Evolutionary conservation across 225 moss, liverwort and hornwort genomes (phyloP), one percentile per base, ranked within the genome.

Genomic region (Sphagnum tenellum): DNA sequence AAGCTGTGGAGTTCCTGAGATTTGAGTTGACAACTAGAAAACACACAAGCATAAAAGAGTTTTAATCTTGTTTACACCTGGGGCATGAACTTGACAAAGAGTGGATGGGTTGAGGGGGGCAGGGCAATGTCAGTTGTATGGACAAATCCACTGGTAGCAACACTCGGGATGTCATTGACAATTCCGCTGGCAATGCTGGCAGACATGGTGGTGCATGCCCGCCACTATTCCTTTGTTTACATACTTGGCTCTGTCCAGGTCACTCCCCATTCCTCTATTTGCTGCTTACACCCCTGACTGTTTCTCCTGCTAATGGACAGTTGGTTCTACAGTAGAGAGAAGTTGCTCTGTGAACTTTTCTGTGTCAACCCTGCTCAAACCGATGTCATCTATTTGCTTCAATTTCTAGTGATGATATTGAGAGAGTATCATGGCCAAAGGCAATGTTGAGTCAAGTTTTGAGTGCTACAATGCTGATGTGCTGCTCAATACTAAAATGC

Each of bases 111-210:
- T 29, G 29, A 29, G 29, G 29, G 29, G 29, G 1, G 29, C 29
- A 94, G 94, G 95, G 95, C 95, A 62, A 80, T 96, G 82, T 92
- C 95, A 55, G 92, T 96, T 50, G 95, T 96, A 50, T 96, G 95
- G 95, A 96, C 95, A 47, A 96, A 89, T 71, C 95, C 95, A 47
- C 73, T 96, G 76, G 95, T 96, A 72, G 92, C 95, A 9, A 96
- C 92, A 45, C 78, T 96, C 51, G 95, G 95, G 68, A 88, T 96
- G 89, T 96, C 95, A 52, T 77, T 96, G 81, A 92, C 95, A 53
- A 96, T 96, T 70, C 95, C 95, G 53, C 70, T 96, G 47, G 95
- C 95, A 2, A 96, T 96, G 95, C 72, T 90, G 70, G 95, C 95
- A 12, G 95, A 96, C 77, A 92, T 96, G 89, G 62, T 85, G 60